Evolutionary conservation across 2,329 filamentous ascomycete species (phyloP).

Genomic region (Stachybotrys echinatus): DNA sequence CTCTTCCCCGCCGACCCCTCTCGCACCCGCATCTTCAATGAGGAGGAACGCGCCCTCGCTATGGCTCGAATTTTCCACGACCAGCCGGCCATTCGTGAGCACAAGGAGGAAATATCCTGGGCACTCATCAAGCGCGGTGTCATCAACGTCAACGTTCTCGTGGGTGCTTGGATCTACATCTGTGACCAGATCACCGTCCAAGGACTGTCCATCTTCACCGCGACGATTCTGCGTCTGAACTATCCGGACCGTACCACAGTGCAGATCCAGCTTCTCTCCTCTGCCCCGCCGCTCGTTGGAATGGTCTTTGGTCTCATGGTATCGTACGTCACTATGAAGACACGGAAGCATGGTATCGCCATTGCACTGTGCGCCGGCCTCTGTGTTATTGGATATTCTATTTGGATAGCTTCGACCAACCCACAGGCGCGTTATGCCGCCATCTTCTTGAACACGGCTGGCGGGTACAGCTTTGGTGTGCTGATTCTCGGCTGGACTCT

Average conservation of each 20-base stretch:
- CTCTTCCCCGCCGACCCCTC: slow-evolving; percentile 45
- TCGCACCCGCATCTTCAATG: slow-evolving; percentile 43
- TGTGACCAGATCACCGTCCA: slow-evolving; percentile 56
- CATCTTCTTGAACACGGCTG: slow-evolving; percentile 21
- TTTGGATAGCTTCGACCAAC: slow-evolving; percentile 17
- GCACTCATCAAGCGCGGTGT: slow-evolving; percentile 46
- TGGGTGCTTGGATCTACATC: slow-evolving; percentile 40
- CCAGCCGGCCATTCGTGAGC: slow-evolving; percentile 32
- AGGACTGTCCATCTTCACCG: slow-evolving; percentile 43
- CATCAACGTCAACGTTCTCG: slow-evolving; percentile 26
- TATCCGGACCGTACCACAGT: slow-evolving; percentile 16
- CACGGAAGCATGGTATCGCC: slow-evolving; percentile 15
- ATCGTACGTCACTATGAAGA: slow-evolving; percentile 20
- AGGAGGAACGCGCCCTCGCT: slow-evolving; percentile 50
- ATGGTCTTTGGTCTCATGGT: slow-evolving; percentile 16
- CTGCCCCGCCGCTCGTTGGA: slow-evolving; percentile 15
- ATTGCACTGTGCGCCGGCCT: slow-evolving; percentile 15
- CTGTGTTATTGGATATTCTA: slow-evolving; percentile 17
- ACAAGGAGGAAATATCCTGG: slow-evolving; percentile 36
- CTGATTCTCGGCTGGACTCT: slow-evolving; percentile 19
- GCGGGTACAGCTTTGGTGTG: slow-evolving; percentile 16
- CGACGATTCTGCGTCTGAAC: slow-evolving; percentile 35
- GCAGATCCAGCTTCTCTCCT: slow-evolving; percentile 18
- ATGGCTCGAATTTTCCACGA: slow-evolving; percentile 38
- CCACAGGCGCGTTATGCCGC: slow-evolving; percentile 17